phyloP scores from a whole-genome alignment of 495 filamentous ascomycete genomes.

The Hypoxylon trugodes region DNA sequence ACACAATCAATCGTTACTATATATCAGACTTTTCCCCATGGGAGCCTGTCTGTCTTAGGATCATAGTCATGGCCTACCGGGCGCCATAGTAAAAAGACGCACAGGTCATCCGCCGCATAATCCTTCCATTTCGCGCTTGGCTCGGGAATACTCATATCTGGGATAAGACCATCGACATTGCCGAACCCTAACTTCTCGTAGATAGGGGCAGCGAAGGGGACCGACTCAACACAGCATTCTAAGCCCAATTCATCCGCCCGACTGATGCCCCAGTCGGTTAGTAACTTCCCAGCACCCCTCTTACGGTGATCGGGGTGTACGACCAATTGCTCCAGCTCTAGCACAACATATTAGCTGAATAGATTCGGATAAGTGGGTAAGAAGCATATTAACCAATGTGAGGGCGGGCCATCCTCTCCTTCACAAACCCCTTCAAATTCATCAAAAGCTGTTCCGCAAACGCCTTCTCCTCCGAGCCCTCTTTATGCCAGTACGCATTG shows the following conservation, averaged over 20 bases:
- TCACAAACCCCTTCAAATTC: constrained; percentile 39
- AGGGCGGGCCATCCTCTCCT: constrained; percentile 41
- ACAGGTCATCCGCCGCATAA: constrained; percentile 2
- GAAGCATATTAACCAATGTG: constrained; percentile 36
- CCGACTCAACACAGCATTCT: constrained; percentile 49
- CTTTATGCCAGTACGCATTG: constrained; percentile 43
- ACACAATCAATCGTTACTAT: too few species aligned
- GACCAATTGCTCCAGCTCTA: constrained; percentile 45
- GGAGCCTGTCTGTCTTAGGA: constrained; percentile 4
- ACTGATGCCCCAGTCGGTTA: constrained; percentile 53
- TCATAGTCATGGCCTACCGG: constrained; percentile 17
- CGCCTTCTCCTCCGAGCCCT: constrained; percentile 40
- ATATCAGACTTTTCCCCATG: too few species aligned
- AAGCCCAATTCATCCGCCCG: constrained; percentile 51
- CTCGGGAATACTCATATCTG: constrained; percentile 24
- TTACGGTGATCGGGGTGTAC: constrained; percentile 45
- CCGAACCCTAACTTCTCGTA: constrained; percentile 52
- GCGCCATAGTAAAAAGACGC: constrained; percentile 29
- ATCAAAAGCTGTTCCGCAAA: constrained; percentile 24
- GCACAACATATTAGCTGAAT: not conserved
- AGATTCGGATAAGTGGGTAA: not conserved
- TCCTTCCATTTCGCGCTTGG: constrained; percentile 30
- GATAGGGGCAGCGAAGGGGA: constrained; percentile 44
- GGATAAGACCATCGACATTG: constrained; percentile 13
- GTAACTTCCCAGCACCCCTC: constrained; percentile 45